Evolutionary conservation across 371 early-diverging fungal species (phyloP), one percentile per base, ranked within the genome.

Genomic region (Mucor irregularis): DNA sequence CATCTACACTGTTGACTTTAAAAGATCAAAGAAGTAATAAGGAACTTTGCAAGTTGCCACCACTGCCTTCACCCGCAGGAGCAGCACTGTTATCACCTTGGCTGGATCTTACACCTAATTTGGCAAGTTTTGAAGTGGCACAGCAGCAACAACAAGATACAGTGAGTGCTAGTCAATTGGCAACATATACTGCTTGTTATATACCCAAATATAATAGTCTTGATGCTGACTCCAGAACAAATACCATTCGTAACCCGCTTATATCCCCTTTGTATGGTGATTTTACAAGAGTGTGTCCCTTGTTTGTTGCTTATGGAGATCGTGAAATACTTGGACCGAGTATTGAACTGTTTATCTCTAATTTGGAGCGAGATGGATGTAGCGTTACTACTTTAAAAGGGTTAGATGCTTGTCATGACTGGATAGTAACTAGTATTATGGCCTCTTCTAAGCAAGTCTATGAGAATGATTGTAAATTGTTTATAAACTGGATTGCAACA

Each of bases 11-110:
- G 22, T 45, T 69, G 31, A 22, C 35, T 4, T 30, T 57, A 16
- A 46, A 49, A 19, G 38, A 49, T 22, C 24, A 42, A 11, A 42
- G 29, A 38, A 37, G 24, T 21, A 17, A 44, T 25, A 13, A 33
- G 30, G 5, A 24, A 49, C 25, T 49, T 30, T 39, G 53, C 9
- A 4, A 54, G 51, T 37, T 30, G 39, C 54, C 46, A 29, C 55
- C 49, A n/a, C 44, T 57, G 39, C 52, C 61, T 8, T 43, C 61
- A 3, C 71, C 71, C 5, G 56, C 64, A 5, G 64, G 61, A 2
- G 38, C 60, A 17, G 55, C 49, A 14, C 44, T 71, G 17, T 31
- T 67, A 26, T 61, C 59, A 0, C 71, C 71, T 5, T 56, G 64
- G 34, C 44, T 67, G 3, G 59, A 58, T 46, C 7, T 64, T 2